These are phyloP conservation scores for Leishmania turanica DNA, from an alignment of 208 protist species.

Conservation along the genomic window DNA sequence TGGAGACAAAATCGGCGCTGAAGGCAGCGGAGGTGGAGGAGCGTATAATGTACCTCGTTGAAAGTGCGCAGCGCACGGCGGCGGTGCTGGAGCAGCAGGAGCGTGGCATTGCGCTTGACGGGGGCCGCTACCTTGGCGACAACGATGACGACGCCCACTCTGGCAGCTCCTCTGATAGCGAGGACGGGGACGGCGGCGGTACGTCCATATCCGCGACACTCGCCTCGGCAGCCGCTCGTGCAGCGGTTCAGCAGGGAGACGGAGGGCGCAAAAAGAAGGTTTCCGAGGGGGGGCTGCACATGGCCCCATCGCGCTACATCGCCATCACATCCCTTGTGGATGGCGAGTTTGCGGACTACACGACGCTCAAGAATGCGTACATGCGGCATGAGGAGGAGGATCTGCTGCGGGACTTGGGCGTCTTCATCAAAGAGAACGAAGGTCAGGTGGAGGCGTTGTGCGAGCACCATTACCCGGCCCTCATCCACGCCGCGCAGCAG, in stretches of 20 bases:
- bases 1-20: slow-evolving; percentile 41
- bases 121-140: slow-evolving; percentile 9
- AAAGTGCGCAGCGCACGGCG: slow-evolving; percentile 51
- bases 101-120: slow-evolving; percentile 25
- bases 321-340: slow-evolving; percentile 86
- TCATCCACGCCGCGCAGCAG: slow-evolving; percentile 84
- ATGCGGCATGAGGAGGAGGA: slow-evolving; percentile 78
- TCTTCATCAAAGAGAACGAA: slow-evolving; percentile 88
- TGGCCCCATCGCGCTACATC: slow-evolving; percentile 78
- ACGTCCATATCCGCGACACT: slow-evolving; percentile 5
- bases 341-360: slow-evolving; percentile 91
- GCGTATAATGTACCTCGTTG: slow-evolving; percentile 46
- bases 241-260: slow-evolving; percentile 19
- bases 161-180: slow-evolving; percentile 33
- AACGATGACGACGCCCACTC: slow-evolving; percentile 37
- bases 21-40: slow-evolving; percentile 46
- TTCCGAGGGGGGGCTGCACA: slow-evolving; percentile 33
- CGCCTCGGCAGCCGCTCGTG: slow-evolving; percentile 22
- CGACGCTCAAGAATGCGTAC: slow-evolving; percentile 80
- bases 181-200: slow-evolving; percentile 30
- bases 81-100: slow-evolving; percentile 58
- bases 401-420: slow-evolving; percentile 67
- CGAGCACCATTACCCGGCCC: slow-evolving; percentile 86
- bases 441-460: slow-evolving; percentile 86
- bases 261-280: slow-evolving; percentile 30